Base-by-base conservation (phyloP, 805 yeast species). In the Blastobotrys robertii region DNA sequence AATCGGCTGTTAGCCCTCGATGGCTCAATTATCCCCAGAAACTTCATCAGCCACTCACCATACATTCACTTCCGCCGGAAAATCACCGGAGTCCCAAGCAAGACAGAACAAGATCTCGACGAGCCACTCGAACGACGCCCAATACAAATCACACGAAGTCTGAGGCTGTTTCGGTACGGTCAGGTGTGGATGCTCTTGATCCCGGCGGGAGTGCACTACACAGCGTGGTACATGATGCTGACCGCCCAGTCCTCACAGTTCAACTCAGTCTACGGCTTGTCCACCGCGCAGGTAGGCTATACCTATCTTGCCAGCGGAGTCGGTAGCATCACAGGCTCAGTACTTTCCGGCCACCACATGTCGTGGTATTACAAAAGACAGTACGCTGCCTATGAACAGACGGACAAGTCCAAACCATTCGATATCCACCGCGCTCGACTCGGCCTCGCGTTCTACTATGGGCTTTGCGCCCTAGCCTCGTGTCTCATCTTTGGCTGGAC, bases 251-350 rank as follows among this genome's bases (percentile, higher is more conserved):
- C 87, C 0, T 71, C 81, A 0, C 62, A 67, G 11, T 58, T 85
- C 28, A 66, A 73, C 30, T 58, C 59, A 4, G 50, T 61, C 4
- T 84, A 84, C 50, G 58, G 67, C 25, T 72, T 76, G 46, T 50
- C 70, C 1, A 72, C 78, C 1, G 62, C 75, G 37, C 68, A 75
- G 36, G 74, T 83, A 30, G 94, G 94, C 3, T 60, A 77, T 12
- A 76, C 85, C 44, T 86, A 78, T 53, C 65, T 86, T 37, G 83
- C 94, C 3, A 76, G 79, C 14, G 95, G 95, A 9, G 50, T 75
- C 1, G 81, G 80, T 8, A 75, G 84, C 3, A 57, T 82, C 10
- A 38, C 68, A 0, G 84, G 88, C 15, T 73, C 87, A 0, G 48
- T 84, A 0, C 33, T 56, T 0, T 61, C 77, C 2, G 94, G 95